Evolutionary conservation across 768 basidiomycete species (phyloP).

Genomic region (Serendipita vermifera): DNA sequence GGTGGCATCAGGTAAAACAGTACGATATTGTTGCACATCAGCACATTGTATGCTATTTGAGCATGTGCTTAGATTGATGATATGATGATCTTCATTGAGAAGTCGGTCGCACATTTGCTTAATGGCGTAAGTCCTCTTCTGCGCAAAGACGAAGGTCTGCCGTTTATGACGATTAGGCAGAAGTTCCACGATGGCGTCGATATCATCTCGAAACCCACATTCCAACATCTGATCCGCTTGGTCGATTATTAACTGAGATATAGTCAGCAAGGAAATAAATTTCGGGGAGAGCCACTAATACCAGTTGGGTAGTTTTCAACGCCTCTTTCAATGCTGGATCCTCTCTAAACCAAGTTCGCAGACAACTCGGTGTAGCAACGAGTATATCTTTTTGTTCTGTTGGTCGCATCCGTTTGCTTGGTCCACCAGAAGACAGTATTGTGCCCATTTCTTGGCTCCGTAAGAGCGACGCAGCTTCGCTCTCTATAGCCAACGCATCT

Average conservation of each 20-base stretch:
- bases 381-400: slow-evolving; percentile 63
- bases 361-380: slow-evolving; percentile 80
- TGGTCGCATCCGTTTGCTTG: slow-evolving; percentile 51
- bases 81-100: slow-evolving; percentile 47
- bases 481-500: slow-evolving; percentile 78
- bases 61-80: slow-evolving; percentile 58
- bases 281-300: slow-evolving; percentile 25
- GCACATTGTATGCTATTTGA: slow-evolving; percentile 53
- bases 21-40: slow-evolving; percentile 73
- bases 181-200: slow-evolving; percentile 52
- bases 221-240: slow-evolving; percentile 86
- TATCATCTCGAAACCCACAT: slow-evolving; percentile 84
- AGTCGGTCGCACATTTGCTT: slow-evolving; percentile 52
- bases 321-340: slow-evolving; percentile 43
- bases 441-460: slow-evolving; percentile 58
- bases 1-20: slow-evolving; percentile 47
- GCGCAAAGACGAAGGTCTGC: slow-evolving; percentile 89
- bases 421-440: slow-evolving; percentile 65
- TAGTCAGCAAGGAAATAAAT: slow-evolving; percentile 1
- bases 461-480: slow-evolving; percentile 58
- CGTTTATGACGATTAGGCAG: slow-evolving; percentile 52
- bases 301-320: slow-evolving; percentile 44
- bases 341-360: slow-evolving; percentile 56
- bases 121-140: slow-evolving; percentile 64
- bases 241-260: slow-evolving; percentile 65